Conservation (phyloP, 306 rosid genomes). For the Clitoria ternatea region DNA sequence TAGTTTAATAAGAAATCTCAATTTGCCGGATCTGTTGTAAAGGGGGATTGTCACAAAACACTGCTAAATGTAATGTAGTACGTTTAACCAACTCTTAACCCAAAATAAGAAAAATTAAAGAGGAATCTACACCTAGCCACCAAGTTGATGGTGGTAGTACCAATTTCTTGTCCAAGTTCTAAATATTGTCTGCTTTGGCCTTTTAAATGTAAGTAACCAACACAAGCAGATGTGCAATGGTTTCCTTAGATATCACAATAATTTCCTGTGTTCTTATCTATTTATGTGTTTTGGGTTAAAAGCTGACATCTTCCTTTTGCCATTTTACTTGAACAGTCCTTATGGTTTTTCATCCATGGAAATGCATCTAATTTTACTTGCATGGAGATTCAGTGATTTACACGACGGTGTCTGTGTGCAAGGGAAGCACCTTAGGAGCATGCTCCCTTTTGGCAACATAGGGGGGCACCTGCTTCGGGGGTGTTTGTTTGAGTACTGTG, state of each 20-base stretch:
- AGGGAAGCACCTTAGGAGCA: neutral
- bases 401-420: constrained; percentile 7
- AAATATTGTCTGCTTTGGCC: neutral
- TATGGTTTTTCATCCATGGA: neutral
- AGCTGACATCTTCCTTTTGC: neutral
- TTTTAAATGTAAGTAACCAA: neutral
- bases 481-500: constrained; percentile 1
- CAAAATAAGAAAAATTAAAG: neutral
- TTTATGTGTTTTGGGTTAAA: neutral
- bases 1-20: neutral
- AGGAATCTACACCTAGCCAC: neutral
- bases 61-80: neutral
- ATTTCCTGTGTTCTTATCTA: neutral
- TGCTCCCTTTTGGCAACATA: constrained; percentile 11
- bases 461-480: neutral
- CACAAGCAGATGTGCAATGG: neutral
- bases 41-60: neutral
- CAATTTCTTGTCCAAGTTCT: neutral
- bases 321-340: constrained; percentile 12
- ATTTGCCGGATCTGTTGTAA: neutral
- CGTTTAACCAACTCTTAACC: neutral
- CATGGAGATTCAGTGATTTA: constrained; percentile 13
- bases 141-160: neutral
- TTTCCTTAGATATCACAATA: neutral
- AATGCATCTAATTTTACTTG: neutral